These are phyloP conservation scores for Fusarium acutatum DNA, from an alignment of 2,329 filamentous ascomycete species.

Conservation along the genomic window DNA sequence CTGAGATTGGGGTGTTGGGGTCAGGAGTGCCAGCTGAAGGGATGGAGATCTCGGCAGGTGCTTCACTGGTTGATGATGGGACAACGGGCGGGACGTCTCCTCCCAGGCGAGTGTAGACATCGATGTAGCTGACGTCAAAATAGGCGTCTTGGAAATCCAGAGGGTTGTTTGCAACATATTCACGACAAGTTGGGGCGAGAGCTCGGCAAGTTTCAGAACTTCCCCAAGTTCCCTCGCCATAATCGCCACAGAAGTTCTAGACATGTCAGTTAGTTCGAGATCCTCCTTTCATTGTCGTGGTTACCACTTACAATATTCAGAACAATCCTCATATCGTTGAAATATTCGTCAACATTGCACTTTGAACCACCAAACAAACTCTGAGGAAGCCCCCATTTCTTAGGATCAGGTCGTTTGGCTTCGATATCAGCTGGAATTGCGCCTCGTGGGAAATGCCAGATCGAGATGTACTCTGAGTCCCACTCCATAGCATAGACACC, in stretches of 20 bases:
- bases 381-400: conserved; percentile 72
- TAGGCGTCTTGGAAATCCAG: conserved; percentile 52
- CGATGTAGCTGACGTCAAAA: conserved; percentile 65
- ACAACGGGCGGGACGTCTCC: conserved; percentile 4
- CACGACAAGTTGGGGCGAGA: conserved; percentile 54
- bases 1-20: neutral
- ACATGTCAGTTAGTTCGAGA: neutral
- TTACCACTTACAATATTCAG: conserved; percentile 66
- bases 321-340: conserved; percentile 75
- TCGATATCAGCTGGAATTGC: conserved; percentile 72
- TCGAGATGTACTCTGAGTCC: conserved; percentile 71
- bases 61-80: neutral
- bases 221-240: conserved; percentile 64
- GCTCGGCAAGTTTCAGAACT: conserved; percentile 49
- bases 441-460: conserved; percentile 80
- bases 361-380: conserved; percentile 71
- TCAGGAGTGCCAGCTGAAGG: neutral
- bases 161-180: conserved; percentile 58
- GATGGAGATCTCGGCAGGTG: neutral
- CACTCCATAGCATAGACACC: conserved; percentile 78
- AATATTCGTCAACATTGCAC: conserved; percentile 73
- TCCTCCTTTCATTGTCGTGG: neutral
- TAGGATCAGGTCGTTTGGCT: conserved; percentile 66
- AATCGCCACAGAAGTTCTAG: conserved; percentile 79
- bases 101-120: conserved; percentile 50